Evolutionary conservation across 106 monocot genomes (phyloP), one percentile per base, ranked within the genome.

Genomic region (Acorus gramineus): DNA sequence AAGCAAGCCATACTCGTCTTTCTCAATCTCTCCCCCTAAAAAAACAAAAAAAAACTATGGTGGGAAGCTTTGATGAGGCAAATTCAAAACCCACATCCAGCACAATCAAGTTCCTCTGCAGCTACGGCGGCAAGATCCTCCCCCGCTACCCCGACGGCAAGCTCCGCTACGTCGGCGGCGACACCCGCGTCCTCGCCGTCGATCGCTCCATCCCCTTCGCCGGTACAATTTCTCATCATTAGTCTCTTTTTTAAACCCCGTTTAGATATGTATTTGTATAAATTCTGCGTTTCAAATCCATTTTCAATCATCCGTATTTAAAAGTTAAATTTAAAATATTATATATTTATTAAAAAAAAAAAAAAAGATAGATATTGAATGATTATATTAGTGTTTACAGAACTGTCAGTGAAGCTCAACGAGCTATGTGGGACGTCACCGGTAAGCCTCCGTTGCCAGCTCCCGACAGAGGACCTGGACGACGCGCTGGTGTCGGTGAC

Each of bases 401-500:
- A 82, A 42, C 62, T 90, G 8, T 52, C 68, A 52, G 59, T 5
- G 60, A 86, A 93, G 71, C 52, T 93, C 65, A 69, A 68, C 72
- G 81, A 81, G 69, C 43, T 93, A 62, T 86, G 86, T 73, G 81
- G 86, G 11, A 84, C 73, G 70, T 71, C 66, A 2, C 55, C 8
- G 44, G 66, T 78, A 45, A 63, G 51, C 57, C 44, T 94, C 56
- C 67, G 86, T 61, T 94, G 89, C 71, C 89, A 89, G 79, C 78
- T 89, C 3, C 93, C 89, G 44, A 84, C 71, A 10, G 86, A 86
- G 66, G 93, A 89, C 54, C 81, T 93, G 13, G 93, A 93, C 66
- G 93, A 93, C 66, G 83, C 86, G 11, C 78, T 86, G 2, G 72
- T 92, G 42, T 81, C 91, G 8, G 63, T 93, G 60, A 86, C 76